Evolutionary conservation across 2,329 filamentous ascomycete species (phyloP).

Genomic region (Microdochium paspali): DNA sequence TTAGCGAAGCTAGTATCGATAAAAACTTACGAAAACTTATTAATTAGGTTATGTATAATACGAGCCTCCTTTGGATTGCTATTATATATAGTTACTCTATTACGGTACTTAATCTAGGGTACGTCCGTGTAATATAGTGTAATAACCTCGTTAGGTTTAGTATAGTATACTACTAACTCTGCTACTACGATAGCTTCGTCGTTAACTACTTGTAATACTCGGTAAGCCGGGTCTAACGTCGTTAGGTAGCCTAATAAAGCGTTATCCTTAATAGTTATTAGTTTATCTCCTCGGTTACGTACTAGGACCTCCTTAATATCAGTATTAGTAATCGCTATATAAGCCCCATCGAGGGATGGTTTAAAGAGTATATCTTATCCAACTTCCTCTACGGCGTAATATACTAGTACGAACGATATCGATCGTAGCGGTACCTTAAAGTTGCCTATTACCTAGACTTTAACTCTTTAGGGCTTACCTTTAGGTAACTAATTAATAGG

Average conservation of each 20-base stretch:
- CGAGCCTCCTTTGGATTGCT: neutral
- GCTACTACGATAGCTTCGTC: too few relatives aligned
- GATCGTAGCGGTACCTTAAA: neutral
- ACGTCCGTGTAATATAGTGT: neutral
- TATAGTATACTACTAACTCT: too few relatives aligned
- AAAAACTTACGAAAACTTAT: too few relatives aligned
- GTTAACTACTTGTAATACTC: too few relatives aligned
- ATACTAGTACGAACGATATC: neutral
- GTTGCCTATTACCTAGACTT: too few relatives aligned
- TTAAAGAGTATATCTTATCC: neutral
- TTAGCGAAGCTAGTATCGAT: neutral
- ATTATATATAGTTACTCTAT: neutral
- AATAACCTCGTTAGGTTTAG: neutral
- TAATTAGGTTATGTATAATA: neutral
- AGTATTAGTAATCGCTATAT: neutral
- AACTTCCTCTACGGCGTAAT: neutral
- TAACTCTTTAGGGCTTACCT: neutral
- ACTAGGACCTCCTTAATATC: too few relatives aligned
- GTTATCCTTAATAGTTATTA: too few relatives aligned
- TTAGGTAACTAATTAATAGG: neutral
- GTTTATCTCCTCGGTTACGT: too few relatives aligned
- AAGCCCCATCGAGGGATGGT: neutral
- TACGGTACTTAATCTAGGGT: neutral
- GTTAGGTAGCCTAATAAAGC: too few relatives aligned
- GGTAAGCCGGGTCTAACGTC: too few relatives aligned